Conservation (phyloP, 345 rosid genomes). For the Turritis glabra region DNA sequence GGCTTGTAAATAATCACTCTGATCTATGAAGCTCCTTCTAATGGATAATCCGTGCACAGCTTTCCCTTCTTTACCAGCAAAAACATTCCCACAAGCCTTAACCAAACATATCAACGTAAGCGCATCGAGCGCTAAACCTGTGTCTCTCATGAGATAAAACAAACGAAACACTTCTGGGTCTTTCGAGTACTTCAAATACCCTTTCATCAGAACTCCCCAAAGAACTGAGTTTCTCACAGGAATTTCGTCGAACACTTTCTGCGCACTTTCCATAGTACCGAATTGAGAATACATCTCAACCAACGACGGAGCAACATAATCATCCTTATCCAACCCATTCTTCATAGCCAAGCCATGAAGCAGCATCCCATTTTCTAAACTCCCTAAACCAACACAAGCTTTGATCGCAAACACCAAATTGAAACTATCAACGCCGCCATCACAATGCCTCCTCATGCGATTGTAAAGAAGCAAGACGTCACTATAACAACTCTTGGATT, state of each 20-base stretch:
- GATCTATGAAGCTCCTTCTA: constrained; percentile 38
- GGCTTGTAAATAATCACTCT: constrained; percentile 41
- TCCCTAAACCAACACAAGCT: constrained; percentile 39
- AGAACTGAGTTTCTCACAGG: constrained; percentile 49
- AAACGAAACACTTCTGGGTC: constrained; percentile 44
- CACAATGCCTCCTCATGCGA: constrained; percentile 38
- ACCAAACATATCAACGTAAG: constrained; percentile 47
- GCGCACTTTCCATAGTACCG: constrained; percentile 44
- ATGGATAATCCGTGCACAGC: constrained; percentile 46
- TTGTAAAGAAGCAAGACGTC: constrained; percentile 36
- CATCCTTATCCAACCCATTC: constrained; percentile 44
- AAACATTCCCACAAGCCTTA: constrained; percentile 47
- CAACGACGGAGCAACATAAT: constrained; percentile 48
- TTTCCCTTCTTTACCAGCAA: constrained; percentile 51
- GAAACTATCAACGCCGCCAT: constrained; percentile 45
- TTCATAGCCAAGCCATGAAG: constrained; percentile 45
- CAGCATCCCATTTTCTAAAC: constrained; percentile 28
- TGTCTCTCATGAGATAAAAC: constrained; percentile 49
- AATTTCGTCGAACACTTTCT: constrained; percentile 57
- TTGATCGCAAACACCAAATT: constrained; percentile 52
- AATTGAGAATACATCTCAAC: constrained; percentile 47
- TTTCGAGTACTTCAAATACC: constrained; percentile 45
- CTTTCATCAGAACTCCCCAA: constrained; percentile 61
- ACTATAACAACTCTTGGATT: constrained; percentile 23
- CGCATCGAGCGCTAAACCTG: constrained; percentile 31